Base-by-base conservation (phyloP, 2,329 filamentous ascomycete genomes). In the Amylocarpus encephaloides region DNA sequence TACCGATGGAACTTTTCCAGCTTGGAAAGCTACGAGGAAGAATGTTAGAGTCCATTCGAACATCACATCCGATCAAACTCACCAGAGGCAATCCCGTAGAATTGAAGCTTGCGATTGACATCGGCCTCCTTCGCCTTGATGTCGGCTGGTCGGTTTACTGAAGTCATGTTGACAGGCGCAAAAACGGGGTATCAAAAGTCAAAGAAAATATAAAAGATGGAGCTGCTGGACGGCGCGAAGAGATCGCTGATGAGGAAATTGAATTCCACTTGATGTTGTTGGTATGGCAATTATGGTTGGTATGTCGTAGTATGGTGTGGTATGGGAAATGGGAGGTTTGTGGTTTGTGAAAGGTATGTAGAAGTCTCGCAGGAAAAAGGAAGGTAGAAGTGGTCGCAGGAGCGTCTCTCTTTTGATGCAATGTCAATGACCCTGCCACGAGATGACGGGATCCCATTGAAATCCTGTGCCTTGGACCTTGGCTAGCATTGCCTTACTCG, bases 81-180 rank as follows among this genome's bases (percentile, higher is more conserved):
- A 83, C 79, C 79, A 60, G 77, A 73, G 71, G 84, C 80, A 69
- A 97, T 96, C 64, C 92, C 93, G 65, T 94, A 98, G 34, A 97
- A 72, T 71, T 96, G 91, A 46, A 98, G 83, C 76, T 98, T 98
- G 67, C 83, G 82, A 71, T 93, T 93, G 71, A 97, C 85, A 68
- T 95, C 80, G 5, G 56, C 59, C 51, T 66, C 60, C 58, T 65
- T 67, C 44, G 48, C 46, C 46, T 58, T 58, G 19, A 56, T 33
- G 30, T 66, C 48, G 34, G 56, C 62, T 13, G 64, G 64, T 49
- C 55, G 57, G 47, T 65, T 66, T 49, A 66, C 64, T 26, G 39
- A 34, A 29, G 46, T 15, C 46, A 48, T 48, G 32, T 11, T 43
- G 26, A n/a, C 19, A 30, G 29, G 42, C 30, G 13, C 12, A 19